Conservation (phyloP, 352 stramenopile genomes). For the Pythium rishiriense region DNA sequence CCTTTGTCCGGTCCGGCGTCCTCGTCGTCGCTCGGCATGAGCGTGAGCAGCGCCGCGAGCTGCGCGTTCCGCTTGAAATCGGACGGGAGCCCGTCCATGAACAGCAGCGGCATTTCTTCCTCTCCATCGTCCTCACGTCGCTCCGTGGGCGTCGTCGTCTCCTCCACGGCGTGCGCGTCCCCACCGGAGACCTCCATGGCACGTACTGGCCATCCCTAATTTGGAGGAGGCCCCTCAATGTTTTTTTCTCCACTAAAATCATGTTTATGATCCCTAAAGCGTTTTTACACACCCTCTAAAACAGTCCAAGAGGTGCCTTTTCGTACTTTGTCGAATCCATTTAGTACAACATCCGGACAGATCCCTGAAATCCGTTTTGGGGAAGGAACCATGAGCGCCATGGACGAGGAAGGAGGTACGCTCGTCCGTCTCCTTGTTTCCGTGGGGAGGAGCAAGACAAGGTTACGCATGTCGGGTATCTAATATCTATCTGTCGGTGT, state of each 20-base stretch:
- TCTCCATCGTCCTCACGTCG: slow-evolving; percentile 37
- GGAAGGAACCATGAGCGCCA: slow-evolving; percentile 15
- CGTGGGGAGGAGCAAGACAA: background rate
- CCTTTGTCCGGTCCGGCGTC: slow-evolving; percentile 9
- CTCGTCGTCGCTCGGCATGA: slow-evolving; percentile 67
- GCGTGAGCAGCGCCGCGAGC: slow-evolving; percentile 71
- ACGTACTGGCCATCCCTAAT: no score
- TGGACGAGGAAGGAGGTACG: slow-evolving; percentile 30
- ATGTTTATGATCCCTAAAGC: no score
- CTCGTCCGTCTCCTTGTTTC: no score
- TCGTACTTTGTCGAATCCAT: no score
- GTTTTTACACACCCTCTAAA: no score
- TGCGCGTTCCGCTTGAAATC: slow-evolving; percentile 68
- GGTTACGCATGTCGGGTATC: background rate
- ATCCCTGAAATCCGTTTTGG: no score
- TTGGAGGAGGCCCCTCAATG: no score
- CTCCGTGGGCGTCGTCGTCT: background rate
- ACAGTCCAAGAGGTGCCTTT: no score
- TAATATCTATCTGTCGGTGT: slow-evolving; percentile 8
- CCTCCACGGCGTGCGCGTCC: no score
- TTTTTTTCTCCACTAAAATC: no score
- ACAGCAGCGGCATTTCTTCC: slow-evolving; percentile 75
- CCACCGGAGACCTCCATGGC: no score
- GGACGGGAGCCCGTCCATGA: slow-evolving; percentile 66
- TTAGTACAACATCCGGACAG: no score